Evolutionary conservation across 176 grass and related monocot genomes (phyloP), one percentile per base, ranked within the genome.

Genomic region (Aegilops umbellulata): DNA sequence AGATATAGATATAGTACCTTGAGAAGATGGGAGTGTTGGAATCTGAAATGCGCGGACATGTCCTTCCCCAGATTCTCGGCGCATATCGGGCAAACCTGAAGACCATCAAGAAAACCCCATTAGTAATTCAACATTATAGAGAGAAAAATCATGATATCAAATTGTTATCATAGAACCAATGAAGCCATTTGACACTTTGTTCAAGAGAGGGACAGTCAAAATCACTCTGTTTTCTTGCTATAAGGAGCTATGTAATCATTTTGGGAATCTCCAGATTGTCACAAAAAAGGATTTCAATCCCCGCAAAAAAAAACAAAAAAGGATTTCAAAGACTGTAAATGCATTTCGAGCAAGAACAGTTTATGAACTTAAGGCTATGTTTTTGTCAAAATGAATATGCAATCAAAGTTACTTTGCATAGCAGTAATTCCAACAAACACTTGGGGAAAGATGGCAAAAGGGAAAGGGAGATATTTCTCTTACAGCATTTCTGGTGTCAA

Each of bases 71-170:
- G 60, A 83, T 91, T 97, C 80, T 87, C 87, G 10, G 94, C 94
- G 25, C 94, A 97, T 65, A 94, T 82, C 0, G 94, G 94, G 47
- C 94, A 97, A 27, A 97, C 94, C 94, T 97, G 72, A 92, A 88
- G 69, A 26, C 3, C 77, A 69, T 19, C 29, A 23, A 9, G 26
- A 66, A 66, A 77, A 72, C 0, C 30, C 3, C 6, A 27, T 57
- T 36, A 74, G 39, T 35, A 2, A 38, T 11, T 76, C 35, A 3
- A 0, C 68, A 27, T 76, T 1, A 1, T 1, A 65, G 9, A 16
- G 11, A n/a, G 35, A 47, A 29, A 29, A 42, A 30, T 10, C 11
- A 0, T 23, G 23, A 46, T 14, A 3, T 35, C 3, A 0, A 16
- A 34, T 1, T 53, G 12, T 23, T 23, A 27, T 42, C 26, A 30